Percentiles rank a stretch among this genome's conserved stretches.
These are phyloP conservation scores for Mortierella sp. DNA, from an alignment of 371 early-diverging fungal species.

Conservation along the genomic window DNA sequence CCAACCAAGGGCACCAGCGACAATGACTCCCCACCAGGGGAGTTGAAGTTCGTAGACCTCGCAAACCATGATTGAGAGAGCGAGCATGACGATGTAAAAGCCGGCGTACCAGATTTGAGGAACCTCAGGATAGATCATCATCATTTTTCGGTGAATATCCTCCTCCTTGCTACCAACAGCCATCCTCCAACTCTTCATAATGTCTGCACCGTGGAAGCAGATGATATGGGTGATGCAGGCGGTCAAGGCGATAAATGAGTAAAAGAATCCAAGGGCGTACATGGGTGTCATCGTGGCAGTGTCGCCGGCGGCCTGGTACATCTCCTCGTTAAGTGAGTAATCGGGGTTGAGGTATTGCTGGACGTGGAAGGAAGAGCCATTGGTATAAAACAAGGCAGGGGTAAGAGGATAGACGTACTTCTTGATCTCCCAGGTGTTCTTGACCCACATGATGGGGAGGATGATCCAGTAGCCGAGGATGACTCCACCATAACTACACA, in stretches of 20 bases:
- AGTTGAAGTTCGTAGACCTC: constrained; percentile 69
- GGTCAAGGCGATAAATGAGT: constrained; percentile 71
- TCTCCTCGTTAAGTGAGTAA: constrained; percentile 64
- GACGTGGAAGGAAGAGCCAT: constrained; percentile 66
- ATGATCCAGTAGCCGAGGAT: constrained; percentile 78
- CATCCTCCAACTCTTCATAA: constrained; percentile 54
- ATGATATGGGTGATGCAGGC: constrained; percentile 72
- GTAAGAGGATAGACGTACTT: constrained; percentile 65
- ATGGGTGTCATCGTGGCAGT: constrained; percentile 78
- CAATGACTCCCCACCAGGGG: constrained; percentile 78
- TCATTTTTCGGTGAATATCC: constrained; percentile 79
- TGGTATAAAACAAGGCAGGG: constrained; percentile 62
- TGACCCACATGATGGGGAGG: constrained; percentile 74
- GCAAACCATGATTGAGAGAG: constrained; percentile 69
- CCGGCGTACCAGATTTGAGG: constrained; percentile 81
- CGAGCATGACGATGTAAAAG: constrained; percentile 70
- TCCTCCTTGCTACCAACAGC: constrained; percentile 55
- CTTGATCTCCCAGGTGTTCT: constrained; percentile 69
- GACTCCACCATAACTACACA: constrained; percentile 58
- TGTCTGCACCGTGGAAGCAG: constrained; percentile 62
- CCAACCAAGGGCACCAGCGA: constrained; percentile 73
- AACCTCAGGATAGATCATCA: constrained; percentile 74
- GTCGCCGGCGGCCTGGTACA: constrained; percentile 66
- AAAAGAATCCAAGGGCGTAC: constrained; percentile 79
- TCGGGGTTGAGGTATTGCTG: constrained; percentile 65